Evolutionary conservation across 2,329 filamentous ascomycete genomes (phyloP), one percentile per base, ranked within the genome.

Genomic region (Fusarium sp.): DNA sequence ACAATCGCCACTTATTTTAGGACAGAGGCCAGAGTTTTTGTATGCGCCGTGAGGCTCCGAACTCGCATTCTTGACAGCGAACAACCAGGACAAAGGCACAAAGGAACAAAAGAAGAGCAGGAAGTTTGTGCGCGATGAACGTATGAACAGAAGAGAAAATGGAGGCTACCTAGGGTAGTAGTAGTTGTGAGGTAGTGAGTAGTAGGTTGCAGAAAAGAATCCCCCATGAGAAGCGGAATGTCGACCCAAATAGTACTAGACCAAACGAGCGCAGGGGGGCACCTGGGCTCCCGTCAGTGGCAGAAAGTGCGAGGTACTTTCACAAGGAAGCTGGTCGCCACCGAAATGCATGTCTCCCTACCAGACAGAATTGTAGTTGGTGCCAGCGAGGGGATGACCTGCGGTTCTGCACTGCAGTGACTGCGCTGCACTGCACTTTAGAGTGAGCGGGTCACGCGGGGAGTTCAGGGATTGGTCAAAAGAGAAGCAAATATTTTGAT

Each of bases 1-100:
- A 53, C 49, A 74, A 72, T 74, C 64, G 71, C 71, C 71, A 73
- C 67, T 68, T 64, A 56, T 43, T 49, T 68, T 60, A 65, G 67
- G 71, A 59, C 60, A 72, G 57, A 69, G 59, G 63, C 59, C 60
- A 70, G 65, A 74, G 28, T 67, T 58, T 59, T 33, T 58, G 63
- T 54, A 33, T 53, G 60, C 46, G 44, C 43, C 40, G 57, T 40
- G 23, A 50, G 53, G 43, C 49, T 59, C 57, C 32, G 33, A 61
- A 61, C 66, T 74, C 47, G 54, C 59, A 71, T 75, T 52, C 50
- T 73, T 40, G 56, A 33, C 60, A 50, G 35, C 19, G 47, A 30
- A 33, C 35, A 33, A 58, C 35, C 42, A 58, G 44, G 46, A 28
- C 30, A 67, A 42, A 47, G 50, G 35, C 49, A 33, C 25, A 35